Conservation (phyloP, 2,329 filamentous ascomycete genomes). For the Diaporthe ampelina region DNA sequence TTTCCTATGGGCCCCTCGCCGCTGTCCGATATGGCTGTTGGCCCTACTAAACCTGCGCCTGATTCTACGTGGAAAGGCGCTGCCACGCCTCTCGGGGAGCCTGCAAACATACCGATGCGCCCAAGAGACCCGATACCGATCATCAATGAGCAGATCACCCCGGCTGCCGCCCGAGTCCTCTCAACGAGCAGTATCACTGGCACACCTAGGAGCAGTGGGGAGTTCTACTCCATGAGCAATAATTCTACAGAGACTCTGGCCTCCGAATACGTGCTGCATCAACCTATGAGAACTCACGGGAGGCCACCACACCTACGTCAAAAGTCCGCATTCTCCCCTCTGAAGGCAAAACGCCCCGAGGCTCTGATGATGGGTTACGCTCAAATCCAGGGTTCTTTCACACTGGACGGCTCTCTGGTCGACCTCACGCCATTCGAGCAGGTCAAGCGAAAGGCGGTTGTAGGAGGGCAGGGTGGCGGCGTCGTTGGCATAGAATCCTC, state of each 20-base stretch:
- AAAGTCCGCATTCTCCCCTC: conserved; percentile 59
- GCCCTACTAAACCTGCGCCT: not conserved
- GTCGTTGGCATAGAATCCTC: conserved; percentile 83
- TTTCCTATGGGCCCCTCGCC: conserved; percentile 66
- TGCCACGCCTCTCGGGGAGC: conserved; percentile 51
- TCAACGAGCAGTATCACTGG: conserved; percentile 82
- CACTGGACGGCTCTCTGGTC: conserved; percentile 89
- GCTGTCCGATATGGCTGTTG: conserved; percentile 51
- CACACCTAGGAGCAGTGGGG: conserved; percentile 91
- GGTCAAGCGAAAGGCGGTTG: conserved; percentile 93
- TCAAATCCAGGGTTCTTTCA: conserved; percentile 93
- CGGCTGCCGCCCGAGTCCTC: conserved; percentile 77
- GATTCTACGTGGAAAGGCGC: conserved; percentile 46
- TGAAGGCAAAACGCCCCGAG: conserved; percentile 72
- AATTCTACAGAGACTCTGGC: conserved; percentile 93
- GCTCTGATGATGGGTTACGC: conserved; percentile 98
- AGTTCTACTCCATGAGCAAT: conserved; percentile 96
- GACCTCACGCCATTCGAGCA: conserved; percentile 93
- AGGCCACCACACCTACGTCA: conserved; percentile 62
- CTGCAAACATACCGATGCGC: conserved; percentile 54
- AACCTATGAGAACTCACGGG: conserved; percentile 50
- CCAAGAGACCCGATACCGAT: conserved; percentile 61
- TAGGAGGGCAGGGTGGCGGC: conserved; percentile 88
- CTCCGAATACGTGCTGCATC: conserved; percentile 84
- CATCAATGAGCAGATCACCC: conserved; percentile 69